Evolutionary conservation across 495 filamentous ascomycete species (phyloP).

Genomic region (Hypoxylon fragiforme): DNA sequence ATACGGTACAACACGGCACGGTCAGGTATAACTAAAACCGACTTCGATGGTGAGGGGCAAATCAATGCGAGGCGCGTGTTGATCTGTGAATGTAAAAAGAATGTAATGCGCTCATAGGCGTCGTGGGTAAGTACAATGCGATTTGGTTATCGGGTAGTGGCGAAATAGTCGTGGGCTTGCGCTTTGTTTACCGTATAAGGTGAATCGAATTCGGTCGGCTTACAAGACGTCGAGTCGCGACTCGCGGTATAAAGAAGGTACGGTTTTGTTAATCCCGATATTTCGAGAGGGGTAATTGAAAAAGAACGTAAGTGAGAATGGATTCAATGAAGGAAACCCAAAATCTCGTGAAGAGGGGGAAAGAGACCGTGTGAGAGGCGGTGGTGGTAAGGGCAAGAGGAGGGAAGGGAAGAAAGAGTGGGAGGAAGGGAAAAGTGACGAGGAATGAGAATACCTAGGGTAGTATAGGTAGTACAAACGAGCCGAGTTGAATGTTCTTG

Average conservation of each 20-base stretch:
- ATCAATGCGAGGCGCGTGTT: constrained; percentile 7
- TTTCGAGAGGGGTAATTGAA: constrained; percentile 25
- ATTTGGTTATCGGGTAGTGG: constrained; percentile 19
- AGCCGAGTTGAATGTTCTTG: not conserved
- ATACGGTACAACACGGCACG: not conserved
- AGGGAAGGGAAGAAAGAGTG: constrained; percentile 31
- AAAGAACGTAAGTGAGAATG: constrained; percentile 41
- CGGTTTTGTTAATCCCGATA: constrained; percentile 24
- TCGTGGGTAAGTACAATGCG: constrained; percentile 12
- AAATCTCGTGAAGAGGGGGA: constrained; percentile 24
- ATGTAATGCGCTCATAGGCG: constrained; percentile 25
- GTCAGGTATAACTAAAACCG: not conserved
- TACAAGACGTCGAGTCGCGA: constrained; percentile 26
- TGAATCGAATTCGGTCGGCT: constrained; percentile 21
- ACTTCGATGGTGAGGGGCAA: not conserved
- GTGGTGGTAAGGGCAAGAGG: constrained; percentile 41
- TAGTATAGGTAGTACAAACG: constrained; percentile 1
- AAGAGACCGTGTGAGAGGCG: constrained; percentile 33
- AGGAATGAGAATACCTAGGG: constrained; percentile 19
- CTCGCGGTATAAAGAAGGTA: constrained; percentile 32
- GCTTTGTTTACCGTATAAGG: constrained; percentile 22
- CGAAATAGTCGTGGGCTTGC: constrained; percentile 23
- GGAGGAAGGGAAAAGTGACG: constrained; percentile 18
- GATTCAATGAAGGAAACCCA: constrained; percentile 34
- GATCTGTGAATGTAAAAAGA: constrained; percentile 32